Evolutionary conservation across 2,329 filamentous ascomycete species (phyloP), one percentile per base, ranked within the genome.

Genomic region (Ophiosphaerella narmari): DNA sequence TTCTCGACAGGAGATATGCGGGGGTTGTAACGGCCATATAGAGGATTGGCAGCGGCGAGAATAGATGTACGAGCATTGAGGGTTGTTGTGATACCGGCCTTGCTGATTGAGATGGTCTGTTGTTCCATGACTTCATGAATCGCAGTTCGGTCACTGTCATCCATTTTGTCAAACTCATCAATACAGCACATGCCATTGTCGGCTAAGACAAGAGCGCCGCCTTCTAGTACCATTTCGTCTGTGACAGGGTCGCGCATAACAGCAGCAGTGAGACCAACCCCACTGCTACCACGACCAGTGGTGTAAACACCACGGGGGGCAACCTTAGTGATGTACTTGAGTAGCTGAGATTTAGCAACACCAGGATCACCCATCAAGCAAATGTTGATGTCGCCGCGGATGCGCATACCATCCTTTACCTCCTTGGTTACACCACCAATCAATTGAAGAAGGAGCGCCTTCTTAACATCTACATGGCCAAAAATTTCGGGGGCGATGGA

Each of bases 321-420:
- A 26, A 99, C 94, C 78, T 99, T 97, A 59, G 91, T 91, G 71
- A 99, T 97, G 74, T 99, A 99, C 77, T 97, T 97, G 60, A 99
- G 83, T 60, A 99, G 79, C 78, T 99, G 94, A 33, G 94, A 99
- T 78, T 99, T 99, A 78, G 94, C 94, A 70, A 99, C 94, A 90
- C 94, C 94, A 71, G 94, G 94, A 69, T 99, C 94, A 82, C 94
- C 94, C 94, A 99, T 99, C 68, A 99, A 78, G 74, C 94, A 97
- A 56, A 99, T 88, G 77, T 99, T 99, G 80, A 99, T 96, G 70
- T 99, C 94, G 66, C 94, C 94, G 82, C 94, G 91, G 71, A 99
- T 99, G 67, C 91, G 89, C 94, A 99, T 97, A 53, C 94, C 94
- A 68, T 99, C 94, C 44, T 91, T 91, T 83, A 97, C 95, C 68